These are phyloP conservation scores for Pleurotus tuber-regium DNA, from an alignment of 768 basidiomycete genomes.

Conservation along the genomic window DNA sequence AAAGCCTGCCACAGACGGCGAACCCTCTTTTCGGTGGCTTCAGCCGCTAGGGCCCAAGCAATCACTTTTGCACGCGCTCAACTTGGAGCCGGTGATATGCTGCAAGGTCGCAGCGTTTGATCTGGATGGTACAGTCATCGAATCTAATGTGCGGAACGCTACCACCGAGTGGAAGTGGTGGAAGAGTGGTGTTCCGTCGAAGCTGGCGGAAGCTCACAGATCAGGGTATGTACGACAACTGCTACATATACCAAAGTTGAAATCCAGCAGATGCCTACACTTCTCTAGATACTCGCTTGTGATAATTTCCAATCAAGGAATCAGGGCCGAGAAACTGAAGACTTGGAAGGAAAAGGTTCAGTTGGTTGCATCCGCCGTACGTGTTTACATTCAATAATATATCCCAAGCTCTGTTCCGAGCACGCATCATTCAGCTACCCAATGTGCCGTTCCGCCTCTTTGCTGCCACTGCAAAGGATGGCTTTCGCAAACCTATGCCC, in stretches of 20 bases:
- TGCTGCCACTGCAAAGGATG: conserved; percentile 73
- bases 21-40: background rate
- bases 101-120: conserved; percentile 84
- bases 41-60: background rate
- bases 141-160: conserved; percentile 35
- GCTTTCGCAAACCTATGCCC: conserved; percentile 81
- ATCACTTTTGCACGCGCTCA: background rate
- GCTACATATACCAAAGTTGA: too few relatives aligned
- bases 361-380: conserved; percentile 59
- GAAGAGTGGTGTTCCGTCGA: conserved; percentile 57
- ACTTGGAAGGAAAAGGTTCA: conserved; percentile 80
- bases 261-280: too few relatives aligned
- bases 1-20: background rate
- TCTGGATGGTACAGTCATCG: conserved; percentile 86
- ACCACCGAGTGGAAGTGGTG: conserved; percentile 67
- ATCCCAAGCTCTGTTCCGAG: too few relatives aligned
- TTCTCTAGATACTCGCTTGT: conserved; percentile 62
- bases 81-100: too few relatives aligned
- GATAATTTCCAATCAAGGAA: conserved; percentile 78
- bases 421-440: conserved; percentile 64
- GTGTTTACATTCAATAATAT: conserved; percentile 17
- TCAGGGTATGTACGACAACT: conserved; percentile 33
- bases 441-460: conserved; percentile 74
- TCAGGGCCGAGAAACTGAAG: conserved; percentile 44
- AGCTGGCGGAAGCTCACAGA: conserved; percentile 65